Percentiles rank a stretch among this genome's conserved stretches.
These are phyloP conservation scores for Colletotrichum horii DNA, from an alignment of 2,329 filamentous ascomycete genomes.

Conservation along the genomic window DNA sequence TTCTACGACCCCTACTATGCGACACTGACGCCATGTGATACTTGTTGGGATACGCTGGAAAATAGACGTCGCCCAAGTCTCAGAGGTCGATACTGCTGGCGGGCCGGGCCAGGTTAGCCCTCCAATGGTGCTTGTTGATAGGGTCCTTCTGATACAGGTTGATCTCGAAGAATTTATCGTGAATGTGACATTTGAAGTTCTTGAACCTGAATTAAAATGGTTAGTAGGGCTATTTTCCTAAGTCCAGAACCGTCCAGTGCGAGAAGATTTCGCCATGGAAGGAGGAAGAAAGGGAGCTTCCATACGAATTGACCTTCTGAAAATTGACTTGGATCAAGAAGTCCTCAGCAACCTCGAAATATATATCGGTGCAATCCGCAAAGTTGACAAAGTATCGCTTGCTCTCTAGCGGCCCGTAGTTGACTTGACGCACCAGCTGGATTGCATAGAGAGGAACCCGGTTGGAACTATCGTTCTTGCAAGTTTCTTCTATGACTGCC, in stretches of 20 bases:
- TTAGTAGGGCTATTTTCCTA: not conserved
- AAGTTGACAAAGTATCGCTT: constrained; percentile 45
- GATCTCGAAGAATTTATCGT: constrained; percentile 53
- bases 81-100: constrained; percentile 41
- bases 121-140: constrained; percentile 49
- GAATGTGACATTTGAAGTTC: constrained; percentile 47
- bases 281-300: not conserved
- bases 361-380: constrained; percentile 21
- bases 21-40: not conserved
- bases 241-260: not conserved
- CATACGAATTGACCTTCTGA: constrained; percentile 48
- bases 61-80: not conserved
- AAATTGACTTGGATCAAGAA: constrained; percentile 46
- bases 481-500: not conserved
- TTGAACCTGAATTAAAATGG: constrained; percentile 40
- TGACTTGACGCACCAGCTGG: constrained; percentile 49
- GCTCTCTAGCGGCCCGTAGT: constrained; percentile 47
- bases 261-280: not conserved
- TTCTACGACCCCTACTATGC: no score
- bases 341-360: constrained; percentile 39
- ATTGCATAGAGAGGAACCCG: constrained; percentile 31
- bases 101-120: constrained; percentile 45
- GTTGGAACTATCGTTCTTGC: not conserved
- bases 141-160: constrained; percentile 55
- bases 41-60: not conserved